A percentile compares a stretch with the other conserved stretches of the same genome.
phyloP scores from a whole-genome alignment of 805 yeast genomes.

The Blastobotrys mokoenaii region DNA sequence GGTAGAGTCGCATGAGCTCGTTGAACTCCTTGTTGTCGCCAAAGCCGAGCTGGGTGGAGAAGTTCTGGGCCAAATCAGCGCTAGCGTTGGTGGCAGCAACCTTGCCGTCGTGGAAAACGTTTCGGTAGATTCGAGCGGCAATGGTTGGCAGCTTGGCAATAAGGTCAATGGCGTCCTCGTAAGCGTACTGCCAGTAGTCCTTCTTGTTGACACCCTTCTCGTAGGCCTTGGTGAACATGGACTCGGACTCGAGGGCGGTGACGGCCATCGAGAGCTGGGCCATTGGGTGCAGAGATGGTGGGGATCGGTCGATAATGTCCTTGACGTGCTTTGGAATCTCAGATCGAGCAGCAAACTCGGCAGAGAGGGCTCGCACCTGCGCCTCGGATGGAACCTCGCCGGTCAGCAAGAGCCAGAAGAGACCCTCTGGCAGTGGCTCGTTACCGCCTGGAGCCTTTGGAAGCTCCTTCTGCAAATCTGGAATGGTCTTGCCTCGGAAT shows the following conservation, averaged over 20 bases:
- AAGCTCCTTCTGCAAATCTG: constrained; percentile 62
- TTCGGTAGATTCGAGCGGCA: constrained; percentile 68
- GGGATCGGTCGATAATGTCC: constrained; percentile 54
- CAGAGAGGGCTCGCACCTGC: constrained; percentile 48
- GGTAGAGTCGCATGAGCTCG: constrained; percentile 63
- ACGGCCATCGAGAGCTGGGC: constrained; percentile 73
- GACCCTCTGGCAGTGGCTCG: constrained; percentile 55
- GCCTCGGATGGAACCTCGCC: constrained; percentile 59
- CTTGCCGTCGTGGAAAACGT: constrained; percentile 47
- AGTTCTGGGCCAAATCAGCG: constrained; percentile 67
- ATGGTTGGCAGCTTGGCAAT: constrained; percentile 67
- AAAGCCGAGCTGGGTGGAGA: constrained; percentile 57
- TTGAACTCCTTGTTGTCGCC: constrained; percentile 41
- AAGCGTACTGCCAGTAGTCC: constrained; percentile 68
- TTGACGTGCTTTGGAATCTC: constrained; percentile 56
- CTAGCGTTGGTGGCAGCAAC: constrained; percentile 43
- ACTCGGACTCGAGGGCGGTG: constrained; percentile 62
- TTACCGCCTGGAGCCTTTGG: constrained; percentile 67
- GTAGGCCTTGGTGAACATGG: constrained; percentile 64
- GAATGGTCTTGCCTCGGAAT: constrained; percentile 78
- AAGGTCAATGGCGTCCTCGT: constrained; percentile 62
- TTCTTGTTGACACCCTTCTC: constrained; percentile 59
- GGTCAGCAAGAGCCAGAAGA: constrained; percentile 71
- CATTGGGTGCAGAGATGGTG: constrained; percentile 72
- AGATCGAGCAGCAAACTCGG: constrained; percentile 57